Evolutionary conservation across 2,329 filamentous ascomycete genomes (phyloP).

Genomic region (Ramichloridium luteum): DNA sequence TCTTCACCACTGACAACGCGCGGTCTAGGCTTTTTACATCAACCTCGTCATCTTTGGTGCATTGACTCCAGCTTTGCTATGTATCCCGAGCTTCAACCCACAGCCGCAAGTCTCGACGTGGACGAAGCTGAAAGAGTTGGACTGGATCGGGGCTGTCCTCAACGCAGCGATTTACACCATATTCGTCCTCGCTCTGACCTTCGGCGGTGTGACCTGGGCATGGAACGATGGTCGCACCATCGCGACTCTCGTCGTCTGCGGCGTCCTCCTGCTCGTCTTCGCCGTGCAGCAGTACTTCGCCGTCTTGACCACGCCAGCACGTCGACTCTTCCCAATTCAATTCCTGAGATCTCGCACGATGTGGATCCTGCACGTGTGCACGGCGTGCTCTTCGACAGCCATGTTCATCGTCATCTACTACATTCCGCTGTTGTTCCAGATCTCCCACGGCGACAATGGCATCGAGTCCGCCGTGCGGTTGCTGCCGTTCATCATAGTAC

Average conservation of each 20-base stretch:
- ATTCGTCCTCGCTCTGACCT: constrained; percentile 26
- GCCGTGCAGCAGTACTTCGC: constrained; percentile 31
- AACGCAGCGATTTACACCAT: constrained; percentile 2
- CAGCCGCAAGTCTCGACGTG: constrained; percentile 3
- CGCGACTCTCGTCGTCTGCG: constrained; percentile 12
- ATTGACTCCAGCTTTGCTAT: not conserved
- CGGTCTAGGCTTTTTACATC: not conserved
- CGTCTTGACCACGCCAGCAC: not conserved
- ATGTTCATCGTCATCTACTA: constrained; percentile 13
- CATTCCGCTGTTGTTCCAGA: not conserved
- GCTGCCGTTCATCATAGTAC: not conserved
- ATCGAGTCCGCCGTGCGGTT: constrained; percentile 5
- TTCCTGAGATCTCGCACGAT: constrained; percentile 25
- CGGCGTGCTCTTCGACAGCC: constrained; percentile 19
- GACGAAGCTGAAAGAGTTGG: constrained; percentile 24
- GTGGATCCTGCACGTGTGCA: constrained; percentile 32
- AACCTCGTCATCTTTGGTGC: not conserved
- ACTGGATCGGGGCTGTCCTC: constrained; percentile 33
- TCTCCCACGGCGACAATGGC: not conserved
- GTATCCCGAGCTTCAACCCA: constrained; percentile 25
- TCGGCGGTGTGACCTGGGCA: constrained; percentile 38
- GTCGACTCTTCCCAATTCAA: not conserved
- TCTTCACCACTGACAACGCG: not conserved
- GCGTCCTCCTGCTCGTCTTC: constrained; percentile 25
- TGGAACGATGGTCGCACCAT: constrained; percentile 38